These are phyloP conservation scores for Kwoniella dejecticola DNA, from an alignment of 768 basidiomycete species.

Conservation along the genomic window DNA sequence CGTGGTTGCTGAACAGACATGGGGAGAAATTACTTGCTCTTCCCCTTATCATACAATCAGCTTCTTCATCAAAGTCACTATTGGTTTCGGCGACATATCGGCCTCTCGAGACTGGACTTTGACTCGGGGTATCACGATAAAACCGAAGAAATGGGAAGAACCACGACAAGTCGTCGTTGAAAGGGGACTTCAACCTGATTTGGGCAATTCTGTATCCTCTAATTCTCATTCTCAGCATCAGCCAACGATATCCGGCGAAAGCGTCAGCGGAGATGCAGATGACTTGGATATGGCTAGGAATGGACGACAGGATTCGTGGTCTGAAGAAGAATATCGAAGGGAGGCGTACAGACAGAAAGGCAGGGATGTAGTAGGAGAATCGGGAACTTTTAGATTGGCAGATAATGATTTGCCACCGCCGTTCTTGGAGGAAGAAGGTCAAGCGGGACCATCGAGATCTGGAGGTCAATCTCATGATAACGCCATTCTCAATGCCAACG, in stretches of 20 bases:
- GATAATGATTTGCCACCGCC: conserved; percentile 36
- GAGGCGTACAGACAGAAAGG: conserved; percentile 53
- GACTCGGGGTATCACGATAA: conserved; percentile 26
- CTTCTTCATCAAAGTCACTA: conserved; percentile 71
- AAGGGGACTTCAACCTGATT: conserved; percentile 23
- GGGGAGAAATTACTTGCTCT: conserved; percentile 73
- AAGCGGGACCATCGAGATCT: conserved; percentile 9
- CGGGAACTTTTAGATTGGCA: conserved; percentile 37
- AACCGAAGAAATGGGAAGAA: conserved; percentile 39
- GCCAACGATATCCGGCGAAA: too few species aligned
- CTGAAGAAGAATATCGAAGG: conserved; percentile 37
- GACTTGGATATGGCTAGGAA: too few species aligned
- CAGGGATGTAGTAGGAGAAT: conserved; percentile 44
- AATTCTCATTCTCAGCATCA: background rate
- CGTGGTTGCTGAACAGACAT: conserved; percentile 62
- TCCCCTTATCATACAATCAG: conserved; percentile 81
- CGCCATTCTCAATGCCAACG: too few species aligned
- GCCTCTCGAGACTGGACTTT: conserved; percentile 29
- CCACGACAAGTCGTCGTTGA: conserved; percentile 32
- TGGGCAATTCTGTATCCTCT: conserved; percentile 10
- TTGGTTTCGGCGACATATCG: conserved; percentile 63
- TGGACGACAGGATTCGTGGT: conserved; percentile 13
- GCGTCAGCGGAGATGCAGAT: too few species aligned
- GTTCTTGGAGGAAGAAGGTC: conserved; percentile 32
- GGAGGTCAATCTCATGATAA: too few species aligned